phyloP scores from a whole-genome alignment of 2,329 filamentous ascomycete species.

The Hymenoscyphus repandus region DNA sequence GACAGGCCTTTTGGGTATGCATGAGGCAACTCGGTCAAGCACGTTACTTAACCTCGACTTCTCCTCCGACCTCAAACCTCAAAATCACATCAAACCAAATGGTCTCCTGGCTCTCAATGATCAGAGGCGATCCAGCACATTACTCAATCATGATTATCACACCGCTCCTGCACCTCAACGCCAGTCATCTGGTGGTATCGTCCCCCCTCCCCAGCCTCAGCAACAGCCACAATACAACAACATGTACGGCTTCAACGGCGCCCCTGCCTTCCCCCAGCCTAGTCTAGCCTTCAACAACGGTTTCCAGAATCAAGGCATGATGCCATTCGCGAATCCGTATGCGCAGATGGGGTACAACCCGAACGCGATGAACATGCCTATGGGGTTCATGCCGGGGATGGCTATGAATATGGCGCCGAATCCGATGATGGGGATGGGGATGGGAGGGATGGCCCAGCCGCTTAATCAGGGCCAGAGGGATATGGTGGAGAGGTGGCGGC shows the following conservation, averaged over 20 bases:
- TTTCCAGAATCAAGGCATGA: conserved; percentile 18
- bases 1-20: conserved; percentile 27
- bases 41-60: conserved; percentile 26
- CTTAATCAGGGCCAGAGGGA: conserved; percentile 31
- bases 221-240: conserved; percentile 4
- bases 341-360: conserved; percentile 16
- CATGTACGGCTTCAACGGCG: conserved; percentile 9
- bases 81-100: background rate
- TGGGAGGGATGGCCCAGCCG: conserved; percentile 13
- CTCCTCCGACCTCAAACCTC: background rate
- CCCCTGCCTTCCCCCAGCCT: conserved; percentile 23
- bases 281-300: conserved; percentile 15
- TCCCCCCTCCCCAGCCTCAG: conserved; percentile 8
- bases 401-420: conserved; percentile 17
- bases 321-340: conserved; percentile 23
- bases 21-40: conserved; percentile 21
- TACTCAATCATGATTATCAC: conserved; percentile 23
- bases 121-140: conserved; percentile 21
- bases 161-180: conserved; percentile 6
- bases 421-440: conserved; percentile 21
- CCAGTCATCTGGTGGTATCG: conserved; percentile 13
- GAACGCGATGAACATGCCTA: conserved; percentile 11
- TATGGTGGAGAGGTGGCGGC: conserved; percentile 34
- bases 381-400: conserved; percentile 17
- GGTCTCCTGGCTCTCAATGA: conserved; percentile 28